phyloP scores from a whole-genome alignment of 129 eudicot genomes.

The Flaveria bidentis region DNA sequence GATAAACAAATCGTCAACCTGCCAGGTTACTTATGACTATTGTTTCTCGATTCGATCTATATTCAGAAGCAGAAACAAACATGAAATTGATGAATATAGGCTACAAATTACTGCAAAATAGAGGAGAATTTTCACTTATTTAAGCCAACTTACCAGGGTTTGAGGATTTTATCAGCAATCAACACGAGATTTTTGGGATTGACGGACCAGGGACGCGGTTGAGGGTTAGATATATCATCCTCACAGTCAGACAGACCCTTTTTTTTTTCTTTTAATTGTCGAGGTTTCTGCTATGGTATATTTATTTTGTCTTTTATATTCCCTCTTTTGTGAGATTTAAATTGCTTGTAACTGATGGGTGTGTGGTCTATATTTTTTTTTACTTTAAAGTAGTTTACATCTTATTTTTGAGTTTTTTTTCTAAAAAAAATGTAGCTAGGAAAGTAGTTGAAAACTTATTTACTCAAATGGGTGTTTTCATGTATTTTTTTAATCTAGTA shows the following conservation, averaged over 20 bases:
- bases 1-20: background rate
- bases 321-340: constrained; percentile 10
- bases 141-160: constrained; percentile 19
- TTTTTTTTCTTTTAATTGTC: background rate
- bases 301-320: constrained; percentile 25
- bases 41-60: constrained; percentile 15
- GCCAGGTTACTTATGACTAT: background rate
- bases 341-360: background rate
- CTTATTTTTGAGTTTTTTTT: no score
- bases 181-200: constrained; percentile 18
- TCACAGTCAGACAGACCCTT: background rate
- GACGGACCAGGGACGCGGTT: constrained; percentile 15
- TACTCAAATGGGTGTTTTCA: no score
- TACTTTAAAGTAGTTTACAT: no score
- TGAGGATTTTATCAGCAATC: background rate
- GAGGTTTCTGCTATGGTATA: constrained; percentile 20
- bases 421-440: no score
- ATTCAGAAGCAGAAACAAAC: background rate
- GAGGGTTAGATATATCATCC: constrained; percentile 21
- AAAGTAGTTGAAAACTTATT: no score
- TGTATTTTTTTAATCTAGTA: no score
- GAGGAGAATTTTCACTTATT: background rate
- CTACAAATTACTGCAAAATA: no score
- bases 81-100: background rate
- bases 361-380: no score